Base-by-base conservation (phyloP, 805 yeast species). In the Candida sanyiensis region DNA sequence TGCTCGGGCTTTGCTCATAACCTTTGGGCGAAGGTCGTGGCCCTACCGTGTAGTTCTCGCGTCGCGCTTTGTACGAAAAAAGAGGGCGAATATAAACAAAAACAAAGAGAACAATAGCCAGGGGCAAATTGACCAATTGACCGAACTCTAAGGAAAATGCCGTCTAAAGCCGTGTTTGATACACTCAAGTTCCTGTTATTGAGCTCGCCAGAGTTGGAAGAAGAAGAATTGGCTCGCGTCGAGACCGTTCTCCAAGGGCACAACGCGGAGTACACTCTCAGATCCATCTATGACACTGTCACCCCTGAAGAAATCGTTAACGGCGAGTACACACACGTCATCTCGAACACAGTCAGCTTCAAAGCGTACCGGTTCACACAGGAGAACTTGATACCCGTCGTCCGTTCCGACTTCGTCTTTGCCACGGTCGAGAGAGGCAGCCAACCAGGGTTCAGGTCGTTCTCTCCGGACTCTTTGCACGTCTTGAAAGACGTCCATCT, bases 391-490 rank as follows among this genome's bases (percentile, higher is more conserved):
- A 66, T 82, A 11, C 87, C 93, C 0, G 70, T 83, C 1, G 81
- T 84, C 12, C 70, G 72, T 0, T 68, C 78, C 0, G 56, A 64
- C 5, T 86, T 93, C 87, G 64, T 83, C 2, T 47, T 57, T 21
- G 76, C 72, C 27, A 72, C 80, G 3, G 51, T 69, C 0, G 51
- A 51, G 7, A 55, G 55, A 20, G 61, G 62, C 0, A 66, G 70
- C 38, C 55, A 70, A 11, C 65, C 69, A 20, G 75, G 82, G 5
- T 65, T 72, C 28, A 68, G 79, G 40, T 69, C 73, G 2, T 88
- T 72, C 56, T 76, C 85, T 12, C 94, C 96, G 0, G 83, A 82
- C 52, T 82, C 85, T 7, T 64, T 64, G 21, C 76, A 72, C 42
- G 72, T 84, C 45, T 66, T 90, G 54, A 77, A 76, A 43, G 72